phyloP scores from a whole-genome alignment of 345 rosid species.

The Erodium maritimum region DNA sequence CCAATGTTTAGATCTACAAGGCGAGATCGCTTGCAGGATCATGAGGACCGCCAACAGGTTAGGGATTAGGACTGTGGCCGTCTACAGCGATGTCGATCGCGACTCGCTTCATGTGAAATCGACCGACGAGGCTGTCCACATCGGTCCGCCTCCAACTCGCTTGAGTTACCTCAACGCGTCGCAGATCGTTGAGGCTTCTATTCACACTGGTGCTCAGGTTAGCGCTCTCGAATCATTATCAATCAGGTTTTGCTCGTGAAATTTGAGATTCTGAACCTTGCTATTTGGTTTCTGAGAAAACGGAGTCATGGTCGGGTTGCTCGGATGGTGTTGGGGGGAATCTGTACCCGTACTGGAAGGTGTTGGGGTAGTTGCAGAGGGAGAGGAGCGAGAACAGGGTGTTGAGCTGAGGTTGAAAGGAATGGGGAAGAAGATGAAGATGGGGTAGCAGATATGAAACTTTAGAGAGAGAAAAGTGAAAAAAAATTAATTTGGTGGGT shows the following conservation, averaged over 20 bases:
- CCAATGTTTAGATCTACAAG: too few relatives aligned
- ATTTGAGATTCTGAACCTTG: neutral
- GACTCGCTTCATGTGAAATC: conserved; percentile 80
- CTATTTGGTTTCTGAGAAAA: neutral
- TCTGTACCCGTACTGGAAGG: too few relatives aligned
- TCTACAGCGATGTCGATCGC: conserved; percentile 78
- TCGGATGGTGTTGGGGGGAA: too few relatives aligned
- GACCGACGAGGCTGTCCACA: conserved; percentile 69
- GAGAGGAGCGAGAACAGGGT: too few relatives aligned
- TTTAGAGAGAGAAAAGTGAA: too few relatives aligned
- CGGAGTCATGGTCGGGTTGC: too few relatives aligned
- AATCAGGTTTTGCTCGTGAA: neutral
- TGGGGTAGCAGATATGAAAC: too few relatives aligned
- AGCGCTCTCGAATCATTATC: neutral
- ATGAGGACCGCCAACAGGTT: conserved; percentile 68
- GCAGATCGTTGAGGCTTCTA: conserved; percentile 58
- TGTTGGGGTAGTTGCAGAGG: too few relatives aligned
- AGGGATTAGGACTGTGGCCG: conserved; percentile 73
- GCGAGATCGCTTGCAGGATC: conserved; percentile 80
- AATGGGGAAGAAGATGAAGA: too few relatives aligned
- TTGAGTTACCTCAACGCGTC: conserved; percentile 58
- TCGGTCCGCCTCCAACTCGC: conserved; percentile 80
- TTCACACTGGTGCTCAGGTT: conserved; percentile 79
- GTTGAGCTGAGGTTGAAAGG: too few relatives aligned
- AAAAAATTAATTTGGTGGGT: too few relatives aligned